Evolutionary conservation across 2,329 filamentous ascomycete species (phyloP).

Genomic region (Aspergillus cejpii): DNA sequence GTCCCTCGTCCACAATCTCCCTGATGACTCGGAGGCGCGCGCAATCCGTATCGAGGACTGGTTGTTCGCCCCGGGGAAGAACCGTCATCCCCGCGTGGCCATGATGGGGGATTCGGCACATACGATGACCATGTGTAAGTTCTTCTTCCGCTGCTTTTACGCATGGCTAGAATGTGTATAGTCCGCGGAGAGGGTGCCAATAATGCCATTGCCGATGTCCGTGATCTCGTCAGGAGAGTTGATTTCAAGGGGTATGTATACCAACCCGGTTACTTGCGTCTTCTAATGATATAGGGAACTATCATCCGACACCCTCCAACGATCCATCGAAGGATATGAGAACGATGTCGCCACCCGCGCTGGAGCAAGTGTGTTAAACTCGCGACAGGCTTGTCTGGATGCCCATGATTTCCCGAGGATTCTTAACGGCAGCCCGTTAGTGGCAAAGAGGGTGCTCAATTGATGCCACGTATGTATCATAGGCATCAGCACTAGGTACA

Average conservation of each 20-base stretch:
- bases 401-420: slow-evolving; percentile 48
- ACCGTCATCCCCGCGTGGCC: slow-evolving; percentile 37
- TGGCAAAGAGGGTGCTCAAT: slow-evolving; percentile 31
- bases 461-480: too few relatives aligned
- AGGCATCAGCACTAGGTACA: too few relatives aligned
- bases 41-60: slow-evolving; percentile 47
- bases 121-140: slow-evolving; percentile 56
- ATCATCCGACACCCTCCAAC: slow-evolving; percentile 1
- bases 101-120: slow-evolving; percentile 53
- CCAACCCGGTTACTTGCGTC: too few relatives aligned
- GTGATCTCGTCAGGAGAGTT: slow-evolving; percentile 38
- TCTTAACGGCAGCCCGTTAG: slow-evolving; percentile 31
- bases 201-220: slow-evolving; percentile 50
- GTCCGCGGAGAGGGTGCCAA: slow-evolving; percentile 55
- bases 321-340: slow-evolving; percentile 38
- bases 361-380: slow-evolving; percentile 45
- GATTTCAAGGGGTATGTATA: slow-evolving; percentile 11
- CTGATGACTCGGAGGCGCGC: slow-evolving; percentile 40
- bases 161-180: slow-evolving; percentile 20
- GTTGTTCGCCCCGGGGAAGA: slow-evolving; percentile 33
- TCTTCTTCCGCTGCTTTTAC: neutral
- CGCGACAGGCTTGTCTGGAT: slow-evolving; percentile 50
- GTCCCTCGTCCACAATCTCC: slow-evolving; percentile 38
- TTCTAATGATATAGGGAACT: too few relatives aligned
- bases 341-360: slow-evolving; percentile 40